A percentile compares a stretch with the other conserved stretches of the same genome.
These are phyloP conservation scores for Vanilla planifolia DNA, from an alignment of 106 monocot genomes.

Conservation along the genomic window DNA sequence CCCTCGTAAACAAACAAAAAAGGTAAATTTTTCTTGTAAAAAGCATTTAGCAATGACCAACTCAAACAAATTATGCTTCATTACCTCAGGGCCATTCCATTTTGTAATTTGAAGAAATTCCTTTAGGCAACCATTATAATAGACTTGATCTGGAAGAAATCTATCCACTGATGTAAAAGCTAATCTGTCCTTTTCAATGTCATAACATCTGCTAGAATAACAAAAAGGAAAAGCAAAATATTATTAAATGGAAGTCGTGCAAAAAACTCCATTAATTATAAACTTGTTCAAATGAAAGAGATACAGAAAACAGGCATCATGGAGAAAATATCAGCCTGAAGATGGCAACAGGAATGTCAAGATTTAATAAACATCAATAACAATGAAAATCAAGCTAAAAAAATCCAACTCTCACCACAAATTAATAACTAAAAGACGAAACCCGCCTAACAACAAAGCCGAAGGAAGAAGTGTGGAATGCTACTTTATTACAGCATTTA, in stretches of 20 bases:
- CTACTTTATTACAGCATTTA: slow-evolving; percentile 4
- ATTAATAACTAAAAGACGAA: background rate
- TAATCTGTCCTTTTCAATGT: slow-evolving; percentile 67
- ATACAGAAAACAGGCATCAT: background rate
- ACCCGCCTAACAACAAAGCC: background rate
- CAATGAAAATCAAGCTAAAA: background rate
- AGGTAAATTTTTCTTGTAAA: background rate
- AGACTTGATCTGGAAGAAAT: slow-evolving; percentile 75
- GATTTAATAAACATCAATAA: background rate
- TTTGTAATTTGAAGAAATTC: slow-evolving; percentile 92
- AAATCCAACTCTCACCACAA: too few relatives aligned
- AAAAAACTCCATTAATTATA: too few relatives aligned
- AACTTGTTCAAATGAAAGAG: too few relatives aligned
- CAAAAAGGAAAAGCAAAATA: background rate
- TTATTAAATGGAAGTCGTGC: background rate
- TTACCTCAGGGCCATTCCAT: slow-evolving; percentile 96
- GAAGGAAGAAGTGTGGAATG: background rate
- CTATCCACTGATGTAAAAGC: slow-evolving; percentile 85
- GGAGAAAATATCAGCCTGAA: background rate
- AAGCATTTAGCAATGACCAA: background rate
- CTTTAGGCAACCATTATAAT: slow-evolving; percentile 93
- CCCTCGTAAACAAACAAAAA: background rate
- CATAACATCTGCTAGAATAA: slow-evolving; percentile 61
- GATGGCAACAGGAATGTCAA: background rate
- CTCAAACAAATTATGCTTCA: background rate